Base-by-base conservation (phyloP, 2,329 filamentous ascomycete genomes). In the Bipolaris bicolor region DNA sequence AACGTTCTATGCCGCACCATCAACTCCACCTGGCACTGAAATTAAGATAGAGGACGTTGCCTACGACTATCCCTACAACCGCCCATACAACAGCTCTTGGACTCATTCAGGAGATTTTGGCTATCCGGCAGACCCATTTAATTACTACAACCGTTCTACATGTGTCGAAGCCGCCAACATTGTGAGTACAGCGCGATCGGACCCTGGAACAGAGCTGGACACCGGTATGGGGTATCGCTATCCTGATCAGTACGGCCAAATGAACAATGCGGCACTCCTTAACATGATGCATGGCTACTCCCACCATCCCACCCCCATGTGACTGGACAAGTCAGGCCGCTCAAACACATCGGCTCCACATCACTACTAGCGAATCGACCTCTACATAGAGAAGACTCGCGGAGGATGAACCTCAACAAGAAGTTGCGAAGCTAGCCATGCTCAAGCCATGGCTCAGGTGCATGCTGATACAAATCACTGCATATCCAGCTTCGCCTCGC, bases 281-380 rank as follows among this genome's bases (percentile, higher is more conserved):
- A 20, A 20, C 20, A 72, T 80, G 11, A 79, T 82, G 75, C 79
- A 82, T 57, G 74, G 74, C 47, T 82, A 82, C 61, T 67, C 73
- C 1, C 68, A 66, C 39, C 64, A 62, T 20, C 43, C 61, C 31
- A 52, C 56, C 20, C 18, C 59, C 2, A 63, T 67, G 57, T 69
- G 66, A 66, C 26, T 20, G 11, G 16, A 4, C 16, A 26, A 22
- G 6, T 11, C 24, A 5, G 37, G 24, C 10, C 37, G 15, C 29
- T 5, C 18, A 20, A 16, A 24, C 13, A 24, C n/a, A 11, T 15
- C 16, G 16, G 37, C 16, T 7, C n/a, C 18, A 37, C 24, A 22
- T n/a, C 31, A 33, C 10, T 33, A 33, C 43, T 31, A 33, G 43
- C 7, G 11, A 16, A 43, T 15, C 20, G 20, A n/a, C 9, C 2